Conservation (phyloP, 306 rosid species). For the Mimosa pudica region DNA sequence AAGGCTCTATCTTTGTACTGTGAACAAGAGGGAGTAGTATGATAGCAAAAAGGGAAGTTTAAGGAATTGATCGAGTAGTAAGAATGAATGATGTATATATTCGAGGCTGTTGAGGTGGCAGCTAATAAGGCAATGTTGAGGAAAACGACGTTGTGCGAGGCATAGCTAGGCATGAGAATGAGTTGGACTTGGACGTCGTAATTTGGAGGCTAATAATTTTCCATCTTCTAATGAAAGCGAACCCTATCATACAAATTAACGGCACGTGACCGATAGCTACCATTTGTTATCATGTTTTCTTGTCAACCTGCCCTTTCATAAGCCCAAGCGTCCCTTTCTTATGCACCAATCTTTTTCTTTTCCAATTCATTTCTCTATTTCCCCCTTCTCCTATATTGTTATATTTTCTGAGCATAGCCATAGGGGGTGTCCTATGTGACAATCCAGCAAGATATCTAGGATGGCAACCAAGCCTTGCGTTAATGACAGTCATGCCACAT, state of each 20-base stretch:
- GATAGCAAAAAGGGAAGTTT: too few relatives aligned
- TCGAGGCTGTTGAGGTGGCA: neutral
- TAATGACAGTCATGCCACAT: too few relatives aligned
- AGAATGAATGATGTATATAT: neutral
- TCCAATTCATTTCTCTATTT: too few relatives aligned
- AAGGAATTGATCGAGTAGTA: too few relatives aligned
- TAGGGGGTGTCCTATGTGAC: too few relatives aligned
- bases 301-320: slow-evolving; percentile 31
- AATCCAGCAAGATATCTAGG: too few relatives aligned
- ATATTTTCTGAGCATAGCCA: too few relatives aligned
- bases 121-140: slow-evolving; percentile 9
- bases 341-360: neutral
- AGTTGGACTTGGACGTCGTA: neutral
- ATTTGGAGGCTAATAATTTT: slow-evolving; percentile 23
- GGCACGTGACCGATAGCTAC: slow-evolving; percentile 40
- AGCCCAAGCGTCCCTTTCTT: slow-evolving; percentile 49
- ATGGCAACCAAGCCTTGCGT: too few relatives aligned
- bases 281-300: slow-evolving; percentile 31
- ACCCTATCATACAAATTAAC: slow-evolving; percentile 31
- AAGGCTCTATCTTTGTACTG: too few relatives aligned
- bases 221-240: slow-evolving; percentile 24
- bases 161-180: neutral
- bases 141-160: neutral
- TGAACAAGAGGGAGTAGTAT: too few relatives aligned
- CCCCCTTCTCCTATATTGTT: too few relatives aligned